Conservation (phyloP, 2,329 filamentous ascomycete species). For the Phaeosphaeria sp. region DNA sequence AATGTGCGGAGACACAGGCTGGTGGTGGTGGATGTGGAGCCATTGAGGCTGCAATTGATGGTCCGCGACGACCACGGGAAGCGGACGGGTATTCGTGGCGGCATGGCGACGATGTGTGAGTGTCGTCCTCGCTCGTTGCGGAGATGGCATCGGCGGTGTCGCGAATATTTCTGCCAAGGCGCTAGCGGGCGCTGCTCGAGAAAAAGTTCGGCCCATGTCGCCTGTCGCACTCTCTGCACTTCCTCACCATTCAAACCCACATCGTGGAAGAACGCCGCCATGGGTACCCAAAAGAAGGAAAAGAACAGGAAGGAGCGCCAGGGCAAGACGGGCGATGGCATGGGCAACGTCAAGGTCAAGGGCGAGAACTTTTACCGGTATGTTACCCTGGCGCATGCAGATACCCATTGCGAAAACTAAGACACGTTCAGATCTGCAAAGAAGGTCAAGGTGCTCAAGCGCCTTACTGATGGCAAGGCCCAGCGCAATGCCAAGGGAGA, state of each 20-base stretch:
- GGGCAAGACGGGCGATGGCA: constrained; percentile 83
- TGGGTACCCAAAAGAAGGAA: constrained; percentile 95
- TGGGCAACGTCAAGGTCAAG: constrained; percentile 90
- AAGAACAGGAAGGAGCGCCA: constrained; percentile 80
- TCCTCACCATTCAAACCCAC: constrained; percentile 13
- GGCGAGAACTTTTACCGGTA: constrained; percentile 94
- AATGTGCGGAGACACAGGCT: constrained; percentile 46
- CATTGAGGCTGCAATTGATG: constrained; percentile 19
- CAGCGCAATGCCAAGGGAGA: constrained; percentile 82
- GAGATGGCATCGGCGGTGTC: constrained; percentile 22
- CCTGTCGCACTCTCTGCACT: constrained; percentile 15
- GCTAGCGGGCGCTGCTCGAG: constrained; percentile 12
- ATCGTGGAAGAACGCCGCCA: constrained; percentile 50
- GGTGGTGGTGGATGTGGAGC: constrained; percentile 6
- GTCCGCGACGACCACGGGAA: constrained; percentile 34
- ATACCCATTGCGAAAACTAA: constrained; percentile 1
- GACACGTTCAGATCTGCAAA: constrained; percentile 66
- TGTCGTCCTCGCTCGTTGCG: constrained; percentile 10
- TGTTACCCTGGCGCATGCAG: not conserved
- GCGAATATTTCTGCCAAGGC: constrained; percentile 36
- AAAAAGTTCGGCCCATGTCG: constrained; percentile 29
- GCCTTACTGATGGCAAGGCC: constrained; percentile 86
- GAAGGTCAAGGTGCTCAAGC: constrained; percentile 86
- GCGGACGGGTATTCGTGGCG: constrained; percentile 50
- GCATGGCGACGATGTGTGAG: constrained; percentile 42